Conservation (phyloP, 768 basidiomycete genomes). For the Naganishia vishniacii region DNA sequence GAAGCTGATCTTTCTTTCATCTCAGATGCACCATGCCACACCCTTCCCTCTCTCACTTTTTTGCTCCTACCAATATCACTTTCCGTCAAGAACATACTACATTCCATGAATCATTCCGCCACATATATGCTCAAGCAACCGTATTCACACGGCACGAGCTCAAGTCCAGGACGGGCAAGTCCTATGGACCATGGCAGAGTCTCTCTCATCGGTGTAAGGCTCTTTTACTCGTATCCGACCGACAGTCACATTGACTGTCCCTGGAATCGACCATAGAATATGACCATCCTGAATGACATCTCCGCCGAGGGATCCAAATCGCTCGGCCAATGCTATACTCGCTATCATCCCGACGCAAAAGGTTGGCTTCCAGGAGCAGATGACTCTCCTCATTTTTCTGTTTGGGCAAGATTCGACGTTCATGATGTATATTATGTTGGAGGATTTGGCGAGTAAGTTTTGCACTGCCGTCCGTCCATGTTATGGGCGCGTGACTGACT, state of each 20-base stretch:
- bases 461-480: neutral
- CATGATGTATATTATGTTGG: conserved; percentile 46
- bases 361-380: conserved; percentile 36
- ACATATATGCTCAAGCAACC: conserved; percentile 41
- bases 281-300: conserved; percentile 35
- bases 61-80: conserved; percentile 43
- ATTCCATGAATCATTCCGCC: conserved; percentile 29
- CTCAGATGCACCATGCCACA: conserved; percentile 42
- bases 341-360: conserved; percentile 40
- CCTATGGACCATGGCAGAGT: conserved; percentile 42
- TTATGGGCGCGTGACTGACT: too few relatives aligned
- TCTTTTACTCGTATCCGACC: neutral
- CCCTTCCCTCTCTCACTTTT: conserved; percentile 40
- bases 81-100: conserved; percentile 39
- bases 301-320: conserved; percentile 22
- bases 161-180: conserved; percentile 17
- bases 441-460: conserved; percentile 46
- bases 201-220: conserved; percentile 45
- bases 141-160: neutral
- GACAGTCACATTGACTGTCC: too few relatives aligned
- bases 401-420: conserved; percentile 41
- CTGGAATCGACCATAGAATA: conserved; percentile 42
- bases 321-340: conserved; percentile 35
- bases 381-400: conserved; percentile 30
- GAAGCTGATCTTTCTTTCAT: neutral